Evolutionary conservation across 768 basidiomycete genomes (phyloP).

Genomic region (Arthromyces matolae): DNA sequence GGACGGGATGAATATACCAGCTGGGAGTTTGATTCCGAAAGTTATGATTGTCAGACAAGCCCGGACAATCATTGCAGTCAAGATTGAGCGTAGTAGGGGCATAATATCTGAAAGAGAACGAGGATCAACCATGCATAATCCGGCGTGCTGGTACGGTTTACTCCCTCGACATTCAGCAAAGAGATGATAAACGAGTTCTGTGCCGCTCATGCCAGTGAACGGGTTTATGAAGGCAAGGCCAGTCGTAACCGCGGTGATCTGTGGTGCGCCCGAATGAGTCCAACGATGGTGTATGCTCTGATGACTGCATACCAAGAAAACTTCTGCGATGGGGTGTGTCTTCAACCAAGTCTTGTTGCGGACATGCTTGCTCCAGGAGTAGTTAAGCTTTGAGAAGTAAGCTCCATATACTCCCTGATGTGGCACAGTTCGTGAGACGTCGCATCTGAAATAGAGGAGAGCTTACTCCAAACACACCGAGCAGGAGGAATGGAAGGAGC

Average conservation of each 20-base stretch:
- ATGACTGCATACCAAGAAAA: constrained; percentile 61
- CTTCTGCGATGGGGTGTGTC: constrained; percentile 77
- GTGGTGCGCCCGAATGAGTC: constrained; percentile 5
- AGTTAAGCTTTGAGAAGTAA: constrained; percentile 87
- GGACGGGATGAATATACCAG: constrained; percentile 96
- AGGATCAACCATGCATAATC: constrained; percentile 70
- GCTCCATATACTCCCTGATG: constrained; percentile 89
- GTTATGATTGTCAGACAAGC: constrained; percentile 80
- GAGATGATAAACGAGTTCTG: constrained; percentile 89
- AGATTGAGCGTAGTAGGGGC: constrained; percentile 61
- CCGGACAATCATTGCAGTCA: constrained; percentile 80
- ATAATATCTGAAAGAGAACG: constrained; percentile 51
- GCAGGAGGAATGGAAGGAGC: constrained; percentile 74
- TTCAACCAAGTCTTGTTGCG: constrained; percentile 81
- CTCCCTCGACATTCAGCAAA: constrained; percentile 79
- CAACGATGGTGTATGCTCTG: neutral
- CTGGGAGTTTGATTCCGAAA: constrained; percentile 88
- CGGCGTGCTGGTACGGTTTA: constrained; percentile 51
- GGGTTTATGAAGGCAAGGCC: constrained; percentile 82
- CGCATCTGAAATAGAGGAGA: neutral
- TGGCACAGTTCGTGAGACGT: constrained; percentile 7
- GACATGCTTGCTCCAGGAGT: constrained; percentile 81
- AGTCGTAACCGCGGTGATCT: constrained; percentile 81
- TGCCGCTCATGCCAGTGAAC: constrained; percentile 90
- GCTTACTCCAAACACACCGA: constrained; percentile 87